Percentiles rank a stretch among this genome's conserved stretches.
Conservation (phyloP, 2,329 filamentous ascomycete species). For the Verticillium tricorpus region DNA sequence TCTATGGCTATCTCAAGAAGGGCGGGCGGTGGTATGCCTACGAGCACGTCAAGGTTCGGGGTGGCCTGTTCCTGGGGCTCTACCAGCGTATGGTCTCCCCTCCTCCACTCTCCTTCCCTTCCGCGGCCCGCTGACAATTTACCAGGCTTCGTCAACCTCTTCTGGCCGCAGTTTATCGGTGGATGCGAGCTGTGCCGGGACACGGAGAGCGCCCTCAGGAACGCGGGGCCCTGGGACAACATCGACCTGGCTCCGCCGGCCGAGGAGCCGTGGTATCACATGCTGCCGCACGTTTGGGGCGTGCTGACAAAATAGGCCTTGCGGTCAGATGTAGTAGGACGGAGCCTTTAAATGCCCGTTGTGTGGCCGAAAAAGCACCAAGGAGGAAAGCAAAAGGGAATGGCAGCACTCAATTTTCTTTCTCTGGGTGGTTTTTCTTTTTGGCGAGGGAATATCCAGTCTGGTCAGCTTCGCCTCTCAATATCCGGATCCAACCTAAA, state of each 20-base stretch:
- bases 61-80: conserved; percentile 31
- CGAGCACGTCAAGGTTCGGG: conserved; percentile 49
- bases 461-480: too few relatives aligned
- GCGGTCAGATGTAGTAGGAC: too few relatives aligned
- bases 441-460: neutral
- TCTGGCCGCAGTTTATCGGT: conserved; percentile 48
- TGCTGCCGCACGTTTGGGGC: conserved; percentile 46
- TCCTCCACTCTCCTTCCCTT: neutral
- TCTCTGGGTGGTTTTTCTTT: neutral
- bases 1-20: conserved; percentile 55
- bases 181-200: conserved; percentile 47
- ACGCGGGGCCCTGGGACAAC: conserved; percentile 45
- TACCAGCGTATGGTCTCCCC: conserved; percentile 45
- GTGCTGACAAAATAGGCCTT: conserved; percentile 43
- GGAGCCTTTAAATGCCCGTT: neutral
- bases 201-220: conserved; percentile 40
- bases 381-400: neutral
- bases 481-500: too few relatives aligned
- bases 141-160: conserved; percentile 43
- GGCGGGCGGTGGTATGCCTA: conserved; percentile 60
- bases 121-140: neutral
- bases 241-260: conserved; percentile 40
- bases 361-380: neutral
- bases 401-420: neutral
- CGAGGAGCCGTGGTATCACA: conserved; percentile 35